Evolutionary conservation across 2,329 filamentous ascomycete genomes (phyloP), one percentile per base, ranked within the genome.

Genomic region (Macroventuria anomochaeta): DNA sequence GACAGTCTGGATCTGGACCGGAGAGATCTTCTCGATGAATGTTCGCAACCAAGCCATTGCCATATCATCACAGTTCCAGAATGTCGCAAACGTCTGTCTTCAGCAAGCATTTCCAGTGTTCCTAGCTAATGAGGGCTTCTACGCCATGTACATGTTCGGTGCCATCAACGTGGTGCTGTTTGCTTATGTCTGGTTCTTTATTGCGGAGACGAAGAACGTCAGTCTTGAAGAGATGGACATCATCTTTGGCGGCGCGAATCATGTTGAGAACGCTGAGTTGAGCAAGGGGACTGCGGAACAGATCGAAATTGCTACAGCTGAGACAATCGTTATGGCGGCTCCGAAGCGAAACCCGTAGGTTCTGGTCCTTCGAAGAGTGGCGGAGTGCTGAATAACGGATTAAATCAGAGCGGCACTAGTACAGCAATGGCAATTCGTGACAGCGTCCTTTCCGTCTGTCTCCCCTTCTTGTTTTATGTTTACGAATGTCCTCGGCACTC

Each of bases 1-100:
- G 1, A 87, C 85, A 3, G 81, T 83, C n/a, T 88, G 85, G 85
- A 87, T 88, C 69, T 87, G 83, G 82, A 88, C 85, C 0, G 80
- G 83, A 3, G 85, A 88, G 61, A 76, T 88, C 53, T 88, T 88
- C 75, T 84, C 80, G 44, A 85, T 86, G 81, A 88, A 88, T 68
- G 83, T 88, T n/a, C 83, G 85, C n/a, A 29, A 41, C 8, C 29
- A 50, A 17, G 47, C 47, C 3, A 37, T 50, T 23, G 38, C 53
- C 31, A 43, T 50, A 21, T 49, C 29, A 5, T 36, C 41, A 5
- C 49, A 40, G 18, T 29, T 37, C 7, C 49, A 40, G 28, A 46
- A 36, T 7, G 41, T 46, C 15, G 36, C 41, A 26, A 46, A 53
- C 11, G 21, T 39, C 28, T 34, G 32, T 15, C 21, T 46, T 13